Conservation (phyloP, 1,284 basidiomycete genomes). For the Pseudozyma hubeiensis region DNA sequence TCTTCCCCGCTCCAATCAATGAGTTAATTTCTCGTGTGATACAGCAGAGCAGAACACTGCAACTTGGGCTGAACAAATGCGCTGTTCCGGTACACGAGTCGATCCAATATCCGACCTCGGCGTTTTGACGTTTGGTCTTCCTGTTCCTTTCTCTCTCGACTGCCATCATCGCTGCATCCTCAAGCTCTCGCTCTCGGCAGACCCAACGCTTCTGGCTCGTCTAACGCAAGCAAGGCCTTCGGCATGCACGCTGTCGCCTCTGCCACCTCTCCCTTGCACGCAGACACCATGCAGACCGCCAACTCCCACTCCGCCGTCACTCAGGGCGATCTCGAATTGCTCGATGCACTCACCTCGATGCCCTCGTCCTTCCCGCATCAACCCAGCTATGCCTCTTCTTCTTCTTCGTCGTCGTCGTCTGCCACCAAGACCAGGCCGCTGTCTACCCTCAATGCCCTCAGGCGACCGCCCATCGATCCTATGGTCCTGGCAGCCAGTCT, state of each 20-base stretch:
- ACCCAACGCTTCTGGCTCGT: not conserved
- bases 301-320: slow-evolving; percentile 38
- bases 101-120: slow-evolving; percentile 15
- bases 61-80: no score
- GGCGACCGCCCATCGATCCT: slow-evolving; percentile 65
- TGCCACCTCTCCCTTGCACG: slow-evolving; percentile 9
- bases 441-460: slow-evolving; percentile 60
- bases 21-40: slow-evolving; percentile 7
- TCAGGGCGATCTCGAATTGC: slow-evolving; percentile 49
- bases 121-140: not conserved
- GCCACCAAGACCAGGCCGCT: slow-evolving; percentile 34
- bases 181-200: not conserved
- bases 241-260: slow-evolving; percentile 23
- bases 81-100: slow-evolving; percentile 14
- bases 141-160: not conserved
- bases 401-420: slow-evolving; percentile 3
- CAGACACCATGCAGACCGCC: slow-evolving; percentile 35
- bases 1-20: not conserved
- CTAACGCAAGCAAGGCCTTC: not conserved
- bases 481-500: slow-evolving; percentile 64
- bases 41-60: not conserved
- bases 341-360: slow-evolving; percentile 54
- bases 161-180: not conserved
- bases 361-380: slow-evolving; percentile 48
- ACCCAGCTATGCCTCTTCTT: slow-evolving; percentile 18